Evolutionary conservation across 2,329 filamentous ascomycete genomes (phyloP).

Genomic region (Ascosphaera apis): DNA sequence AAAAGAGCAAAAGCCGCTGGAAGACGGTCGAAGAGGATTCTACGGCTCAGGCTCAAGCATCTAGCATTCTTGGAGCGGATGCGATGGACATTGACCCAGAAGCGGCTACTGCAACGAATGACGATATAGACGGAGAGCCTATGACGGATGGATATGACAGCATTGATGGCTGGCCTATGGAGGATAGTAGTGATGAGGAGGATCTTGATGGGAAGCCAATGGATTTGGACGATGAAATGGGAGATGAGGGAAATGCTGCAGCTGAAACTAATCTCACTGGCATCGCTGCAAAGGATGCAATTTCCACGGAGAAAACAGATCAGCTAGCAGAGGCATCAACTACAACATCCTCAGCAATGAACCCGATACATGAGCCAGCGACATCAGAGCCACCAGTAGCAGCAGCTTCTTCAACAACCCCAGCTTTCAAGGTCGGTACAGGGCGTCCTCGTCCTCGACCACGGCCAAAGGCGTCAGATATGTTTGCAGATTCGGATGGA

Average conservation of each 20-base stretch:
- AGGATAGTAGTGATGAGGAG: conserved; percentile 25
- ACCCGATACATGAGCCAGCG: too few species aligned
- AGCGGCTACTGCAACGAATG: conserved; percentile 15
- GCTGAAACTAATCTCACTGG: conserved; percentile 10
- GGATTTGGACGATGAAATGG: conserved; percentile 21
- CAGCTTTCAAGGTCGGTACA: conserved; percentile 12
- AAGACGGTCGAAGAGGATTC: conserved; percentile 23
- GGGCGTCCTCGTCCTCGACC: too few species aligned
- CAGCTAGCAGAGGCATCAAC: conserved; percentile 6
- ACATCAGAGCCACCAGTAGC: conserved; percentile 7
- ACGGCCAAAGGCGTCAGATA: conserved; percentile 58
- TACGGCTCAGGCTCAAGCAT: conserved; percentile 5
- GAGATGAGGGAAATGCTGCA: conserved; percentile 15
- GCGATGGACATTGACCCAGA: conserved; percentile 11
- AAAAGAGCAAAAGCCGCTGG: conserved; percentile 22
- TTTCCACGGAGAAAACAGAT: conserved; percentile 6
- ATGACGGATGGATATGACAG: conserved; percentile 21
- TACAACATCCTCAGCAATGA: too few species aligned
- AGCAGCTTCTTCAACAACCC: conserved; percentile 9
- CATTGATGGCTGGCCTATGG: conserved; percentile 20
- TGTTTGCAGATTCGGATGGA: conserved; percentile 61
- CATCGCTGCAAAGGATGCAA: conserved; percentile 7
- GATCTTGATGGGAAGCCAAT: conserved; percentile 24
- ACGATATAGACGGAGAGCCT: conserved; percentile 12
- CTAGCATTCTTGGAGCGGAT: conserved; percentile 3